These are phyloP conservation scores for Eudorina sp. DNA, from an alignment of 139 green algal genomes.

Conservation along the genomic window DNA sequence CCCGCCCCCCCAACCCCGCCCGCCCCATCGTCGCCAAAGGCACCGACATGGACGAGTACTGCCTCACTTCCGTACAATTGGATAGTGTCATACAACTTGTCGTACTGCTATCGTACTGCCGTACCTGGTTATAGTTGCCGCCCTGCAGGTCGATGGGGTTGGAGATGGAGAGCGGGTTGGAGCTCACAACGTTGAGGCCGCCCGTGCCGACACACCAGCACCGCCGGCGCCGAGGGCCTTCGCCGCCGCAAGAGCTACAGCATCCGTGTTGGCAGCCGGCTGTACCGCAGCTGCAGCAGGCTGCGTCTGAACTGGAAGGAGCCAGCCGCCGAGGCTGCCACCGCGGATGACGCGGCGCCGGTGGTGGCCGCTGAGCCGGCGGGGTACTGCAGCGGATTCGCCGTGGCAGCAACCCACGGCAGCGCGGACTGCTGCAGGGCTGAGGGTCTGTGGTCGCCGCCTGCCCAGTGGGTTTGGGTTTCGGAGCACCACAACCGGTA, in stretches of 20 bases:
- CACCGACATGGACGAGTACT: too few species aligned
- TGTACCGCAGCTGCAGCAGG: not conserved
- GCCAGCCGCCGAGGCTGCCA: not conserved
- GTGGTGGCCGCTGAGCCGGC: not conserved
- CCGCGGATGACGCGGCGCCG: not conserved
- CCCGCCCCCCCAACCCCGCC: too few species aligned
- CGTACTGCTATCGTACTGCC: too few species aligned
- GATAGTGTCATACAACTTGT: too few species aligned
- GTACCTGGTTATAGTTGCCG: conserved; percentile 27
- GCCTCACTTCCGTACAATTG: too few species aligned
- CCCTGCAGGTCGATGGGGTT: conserved; percentile 18
- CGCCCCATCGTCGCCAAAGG: too few species aligned
- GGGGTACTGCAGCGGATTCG: not conserved
- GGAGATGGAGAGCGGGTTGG: not conserved
- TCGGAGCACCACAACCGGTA: not conserved
- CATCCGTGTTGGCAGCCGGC: not conserved
- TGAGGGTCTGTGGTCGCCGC: not conserved
- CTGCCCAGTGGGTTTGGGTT: not conserved
- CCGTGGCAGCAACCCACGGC: not conserved
- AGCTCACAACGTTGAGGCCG: conserved; percentile 23
- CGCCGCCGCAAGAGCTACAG: not conserved
- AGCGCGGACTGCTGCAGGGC: not conserved
- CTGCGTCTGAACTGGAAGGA: not conserved
- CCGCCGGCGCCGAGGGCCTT: not conserved
- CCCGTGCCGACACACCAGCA: too few species aligned